A percentile compares a stretch with the other conserved stretches of the same genome.
phyloP scores from a whole-genome alignment of 177 flowering plant genomes.

The Vitis hybrid region DNA sequence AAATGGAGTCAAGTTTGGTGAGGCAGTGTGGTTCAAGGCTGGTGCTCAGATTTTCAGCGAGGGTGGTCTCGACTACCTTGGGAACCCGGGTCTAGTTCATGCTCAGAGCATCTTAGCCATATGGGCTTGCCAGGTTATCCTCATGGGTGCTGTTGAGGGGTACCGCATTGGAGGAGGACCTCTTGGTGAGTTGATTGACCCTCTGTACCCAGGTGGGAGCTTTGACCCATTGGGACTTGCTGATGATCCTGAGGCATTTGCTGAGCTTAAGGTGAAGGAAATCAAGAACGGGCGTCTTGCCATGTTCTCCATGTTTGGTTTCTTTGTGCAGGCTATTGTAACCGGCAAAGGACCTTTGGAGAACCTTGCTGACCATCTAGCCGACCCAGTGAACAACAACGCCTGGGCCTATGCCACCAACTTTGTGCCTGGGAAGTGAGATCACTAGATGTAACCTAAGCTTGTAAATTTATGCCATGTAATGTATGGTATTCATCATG shows the following conservation, averaged over 20 bases:
- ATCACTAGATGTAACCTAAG: constrained; percentile 1
- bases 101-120: constrained; percentile 44
- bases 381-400: constrained; percentile 37
- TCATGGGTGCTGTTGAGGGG: constrained; percentile 39
- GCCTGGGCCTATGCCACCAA: constrained; percentile 36
- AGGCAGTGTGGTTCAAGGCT: constrained; percentile 39
- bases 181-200: constrained; percentile 31
- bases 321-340: constrained; percentile 38
- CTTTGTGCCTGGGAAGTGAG: constrained; percentile 37
- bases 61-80: constrained; percentile 39
- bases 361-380: constrained; percentile 33
- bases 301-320: constrained; percentile 45
- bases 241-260: constrained; percentile 39
- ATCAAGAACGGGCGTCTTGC: constrained; percentile 37
- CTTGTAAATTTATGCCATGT: constrained; percentile 5
- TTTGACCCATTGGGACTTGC: constrained; percentile 32
- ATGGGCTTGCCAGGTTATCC: constrained; percentile 30
- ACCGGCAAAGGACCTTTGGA: constrained; percentile 38
- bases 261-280: constrained; percentile 39
- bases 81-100: constrained; percentile 37
- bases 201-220: constrained; percentile 35
- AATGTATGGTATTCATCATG: not conserved
- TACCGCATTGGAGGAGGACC: constrained; percentile 35
- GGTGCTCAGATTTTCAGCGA: constrained; percentile 38
- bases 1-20: constrained; percentile 39